Evolutionary conservation across 2,329 filamentous ascomycete species (phyloP).

Genomic region (Canariomyces notabilis): DNA sequence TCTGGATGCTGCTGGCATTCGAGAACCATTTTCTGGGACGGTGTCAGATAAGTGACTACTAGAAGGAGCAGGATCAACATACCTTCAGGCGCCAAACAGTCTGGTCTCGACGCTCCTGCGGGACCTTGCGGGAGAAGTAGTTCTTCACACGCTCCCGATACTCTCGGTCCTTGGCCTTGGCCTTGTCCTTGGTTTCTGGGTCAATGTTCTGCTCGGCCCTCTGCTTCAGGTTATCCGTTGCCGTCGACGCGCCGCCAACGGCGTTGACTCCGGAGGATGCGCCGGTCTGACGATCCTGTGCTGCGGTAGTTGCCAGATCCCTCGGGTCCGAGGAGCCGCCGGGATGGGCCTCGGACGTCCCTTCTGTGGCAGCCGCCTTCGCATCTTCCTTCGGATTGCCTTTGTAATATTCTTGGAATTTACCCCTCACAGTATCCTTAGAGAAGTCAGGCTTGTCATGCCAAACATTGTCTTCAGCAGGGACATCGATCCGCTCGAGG

Average conservation of each 20-base stretch:
- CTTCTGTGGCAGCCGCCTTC: slow-evolving; percentile 54
- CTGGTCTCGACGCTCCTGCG: slow-evolving; percentile 87
- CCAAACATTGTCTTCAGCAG: slow-evolving; percentile 90
- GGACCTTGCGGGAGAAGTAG: slow-evolving; percentile 83
- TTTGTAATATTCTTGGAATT: slow-evolving; percentile 59
- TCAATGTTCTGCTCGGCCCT: slow-evolving; percentile 59
- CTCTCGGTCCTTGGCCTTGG: slow-evolving; percentile 37
- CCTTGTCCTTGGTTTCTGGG: slow-evolving; percentile 53
- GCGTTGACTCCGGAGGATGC: slow-evolving; percentile 47
- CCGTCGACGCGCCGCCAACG: slow-evolving; percentile 41
- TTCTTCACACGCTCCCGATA: slow-evolving; percentile 50
- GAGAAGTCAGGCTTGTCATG: slow-evolving; percentile 78
- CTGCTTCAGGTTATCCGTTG: slow-evolving; percentile 44
- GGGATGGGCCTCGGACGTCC: slow-evolving; percentile 53
- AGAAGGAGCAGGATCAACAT: slow-evolving; percentile 2
- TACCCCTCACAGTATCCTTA: slow-evolving; percentile 62
- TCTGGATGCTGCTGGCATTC: slow-evolving; percentile 95
- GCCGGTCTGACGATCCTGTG: slow-evolving; percentile 41
- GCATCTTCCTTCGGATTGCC: slow-evolving; percentile 53
- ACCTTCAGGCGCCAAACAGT: slow-evolving; percentile 78
- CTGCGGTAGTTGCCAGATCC: slow-evolving; percentile 43
- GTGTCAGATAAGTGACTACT: slow-evolving; percentile 18
- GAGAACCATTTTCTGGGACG: slow-evolving; percentile 79
- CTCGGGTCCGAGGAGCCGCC: slow-evolving; percentile 48
- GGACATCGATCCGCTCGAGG: slow-evolving; percentile 70